Conservation (phyloP, 1,284 basidiomycete genomes). For the Leccinum griseonigrum region DNA sequence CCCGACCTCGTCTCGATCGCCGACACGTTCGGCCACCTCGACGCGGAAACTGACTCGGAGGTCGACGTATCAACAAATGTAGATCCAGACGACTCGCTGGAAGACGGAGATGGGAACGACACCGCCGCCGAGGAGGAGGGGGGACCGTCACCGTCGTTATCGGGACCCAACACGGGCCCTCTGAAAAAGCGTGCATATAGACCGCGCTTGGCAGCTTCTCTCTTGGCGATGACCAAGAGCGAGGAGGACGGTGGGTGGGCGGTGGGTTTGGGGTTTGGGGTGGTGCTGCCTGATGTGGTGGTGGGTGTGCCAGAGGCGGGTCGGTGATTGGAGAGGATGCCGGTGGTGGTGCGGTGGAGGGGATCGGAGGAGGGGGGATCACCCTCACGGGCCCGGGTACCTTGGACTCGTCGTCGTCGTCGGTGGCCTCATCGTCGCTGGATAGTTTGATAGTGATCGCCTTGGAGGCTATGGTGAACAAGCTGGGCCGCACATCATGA, state of each 20-base stretch:
- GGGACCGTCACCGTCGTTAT: constrained; percentile 23
- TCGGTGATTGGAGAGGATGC: constrained; percentile 72
- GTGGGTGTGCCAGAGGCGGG: constrained; percentile 52
- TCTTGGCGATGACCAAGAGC: constrained; percentile 66
- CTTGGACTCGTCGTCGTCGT: constrained; percentile 33
- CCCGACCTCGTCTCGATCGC: not conserved
- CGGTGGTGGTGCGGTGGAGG: constrained; percentile 55
- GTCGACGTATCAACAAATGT: not conserved
- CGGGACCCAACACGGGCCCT: constrained; percentile 59
- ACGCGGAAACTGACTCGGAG: not conserved
- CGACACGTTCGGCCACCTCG: not conserved
- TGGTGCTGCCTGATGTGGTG: constrained; percentile 51
- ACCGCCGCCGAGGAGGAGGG: too few species aligned
- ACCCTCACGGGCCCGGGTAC: constrained; percentile 4
- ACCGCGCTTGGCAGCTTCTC: constrained; percentile 70
- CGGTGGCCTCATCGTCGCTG: constrained; percentile 49
- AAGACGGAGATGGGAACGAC: not conserved
- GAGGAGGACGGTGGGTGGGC: constrained; percentile 37
- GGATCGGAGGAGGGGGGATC: not conserved
- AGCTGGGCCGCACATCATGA: constrained; percentile 40
- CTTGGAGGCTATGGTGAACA: constrained; percentile 76
- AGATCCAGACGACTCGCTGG: not conserved
- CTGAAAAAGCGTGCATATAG: constrained; percentile 83
- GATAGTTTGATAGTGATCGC: constrained; percentile 70
- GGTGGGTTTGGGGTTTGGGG: constrained; percentile 41